These are phyloP conservation scores for Phytopythium aichiense DNA, from an alignment of 352 stramenopile species.

Conservation along the genomic window DNA sequence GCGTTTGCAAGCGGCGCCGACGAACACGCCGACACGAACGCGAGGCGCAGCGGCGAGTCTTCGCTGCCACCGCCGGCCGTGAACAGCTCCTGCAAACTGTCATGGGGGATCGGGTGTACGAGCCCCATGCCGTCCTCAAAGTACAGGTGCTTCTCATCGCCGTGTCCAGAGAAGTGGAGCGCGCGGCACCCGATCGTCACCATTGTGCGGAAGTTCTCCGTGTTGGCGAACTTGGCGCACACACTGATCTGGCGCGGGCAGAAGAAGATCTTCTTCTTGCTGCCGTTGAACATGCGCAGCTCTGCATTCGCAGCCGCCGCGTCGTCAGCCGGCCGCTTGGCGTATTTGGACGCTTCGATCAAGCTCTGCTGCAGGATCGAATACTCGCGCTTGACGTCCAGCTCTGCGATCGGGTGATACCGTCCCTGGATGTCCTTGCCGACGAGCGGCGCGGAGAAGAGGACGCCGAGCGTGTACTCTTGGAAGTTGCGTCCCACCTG, in stretches of 20 bases:
- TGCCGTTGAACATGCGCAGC: slow-evolving; percentile 8
- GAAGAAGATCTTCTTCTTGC: slow-evolving; percentile 37
- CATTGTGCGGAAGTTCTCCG: slow-evolving; percentile 89
- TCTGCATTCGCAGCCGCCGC: not conserved
- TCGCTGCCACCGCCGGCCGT: slow-evolving; percentile 34
- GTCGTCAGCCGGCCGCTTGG: slow-evolving; percentile 28
- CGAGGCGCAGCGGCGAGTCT: slow-evolving; percentile 55
- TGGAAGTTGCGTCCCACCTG: slow-evolving; percentile 54
- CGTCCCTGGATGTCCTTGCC: slow-evolving; percentile 87
- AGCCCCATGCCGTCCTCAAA: slow-evolving; percentile 92
- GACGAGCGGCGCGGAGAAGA: slow-evolving; percentile 93
- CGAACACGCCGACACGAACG: slow-evolving; percentile 81
- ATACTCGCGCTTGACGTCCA: slow-evolving; percentile 82
- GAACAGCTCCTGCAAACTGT: slow-evolving; percentile 64
- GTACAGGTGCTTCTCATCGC: slow-evolving; percentile 89
- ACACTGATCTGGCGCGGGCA: slow-evolving; percentile 86
- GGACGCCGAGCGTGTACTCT: slow-evolving; percentile 87
- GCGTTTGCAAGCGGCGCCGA: slow-evolving; percentile 73
- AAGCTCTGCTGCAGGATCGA: slow-evolving; percentile 75
- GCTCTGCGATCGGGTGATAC: slow-evolving; percentile 88
- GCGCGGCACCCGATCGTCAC: slow-evolving; percentile 89
- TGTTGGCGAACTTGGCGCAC: slow-evolving; percentile 93
- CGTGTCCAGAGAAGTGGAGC: slow-evolving; percentile 95
- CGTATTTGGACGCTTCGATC: slow-evolving; percentile 65
- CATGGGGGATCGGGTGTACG: slow-evolving; percentile 74